Conservation (phyloP, 495 filamentous ascomycete species). For the Aspergillus funiculosus region DNA sequence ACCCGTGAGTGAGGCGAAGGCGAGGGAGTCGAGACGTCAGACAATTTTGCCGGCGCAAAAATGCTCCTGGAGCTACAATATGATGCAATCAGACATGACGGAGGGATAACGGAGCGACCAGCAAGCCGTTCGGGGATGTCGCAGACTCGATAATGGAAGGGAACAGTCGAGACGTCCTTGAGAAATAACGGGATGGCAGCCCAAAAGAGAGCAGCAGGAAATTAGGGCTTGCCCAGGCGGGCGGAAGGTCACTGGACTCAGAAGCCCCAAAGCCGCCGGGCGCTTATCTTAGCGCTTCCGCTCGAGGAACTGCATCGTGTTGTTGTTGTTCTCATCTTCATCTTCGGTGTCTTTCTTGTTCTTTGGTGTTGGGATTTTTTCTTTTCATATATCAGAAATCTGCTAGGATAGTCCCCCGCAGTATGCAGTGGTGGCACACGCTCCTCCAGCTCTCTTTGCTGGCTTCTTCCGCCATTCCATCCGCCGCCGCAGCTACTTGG, state of each 20-base stretch:
- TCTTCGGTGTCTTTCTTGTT: neutral
- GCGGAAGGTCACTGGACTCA: constrained; percentile 28
- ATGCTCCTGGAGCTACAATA: constrained; percentile 14
- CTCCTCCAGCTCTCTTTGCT: constrained; percentile 37
- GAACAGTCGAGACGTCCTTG: neutral
- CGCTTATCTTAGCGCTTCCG: constrained; percentile 21
- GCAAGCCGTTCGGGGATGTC: constrained; percentile 5
- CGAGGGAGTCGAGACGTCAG: constrained; percentile 19
- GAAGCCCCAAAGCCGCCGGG: constrained; percentile 25
- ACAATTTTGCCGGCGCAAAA: constrained; percentile 17
- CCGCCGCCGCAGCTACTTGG: constrained; percentile 67
- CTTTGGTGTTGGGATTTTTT: constrained; percentile 6
- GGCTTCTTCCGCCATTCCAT: constrained; percentile 34
- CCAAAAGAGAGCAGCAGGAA: constrained; percentile 26
- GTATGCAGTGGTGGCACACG: constrained; percentile 43
- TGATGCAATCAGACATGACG: constrained; percentile 13
- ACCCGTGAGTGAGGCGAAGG: constrained; percentile 20
- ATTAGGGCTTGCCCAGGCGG: constrained; percentile 32
- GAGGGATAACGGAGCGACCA: constrained; percentile 6
- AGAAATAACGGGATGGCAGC: constrained; percentile 21
- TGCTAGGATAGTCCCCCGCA: constrained; percentile 1
- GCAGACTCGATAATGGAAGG: neutral
- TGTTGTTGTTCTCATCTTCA: neutral
- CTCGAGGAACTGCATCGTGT: neutral
- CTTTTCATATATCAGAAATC: constrained; percentile 5